These are phyloP conservation scores for Leccinum barrowsii DNA, from an alignment of 768 basidiomycete genomes.

Conservation along the genomic window DNA sequence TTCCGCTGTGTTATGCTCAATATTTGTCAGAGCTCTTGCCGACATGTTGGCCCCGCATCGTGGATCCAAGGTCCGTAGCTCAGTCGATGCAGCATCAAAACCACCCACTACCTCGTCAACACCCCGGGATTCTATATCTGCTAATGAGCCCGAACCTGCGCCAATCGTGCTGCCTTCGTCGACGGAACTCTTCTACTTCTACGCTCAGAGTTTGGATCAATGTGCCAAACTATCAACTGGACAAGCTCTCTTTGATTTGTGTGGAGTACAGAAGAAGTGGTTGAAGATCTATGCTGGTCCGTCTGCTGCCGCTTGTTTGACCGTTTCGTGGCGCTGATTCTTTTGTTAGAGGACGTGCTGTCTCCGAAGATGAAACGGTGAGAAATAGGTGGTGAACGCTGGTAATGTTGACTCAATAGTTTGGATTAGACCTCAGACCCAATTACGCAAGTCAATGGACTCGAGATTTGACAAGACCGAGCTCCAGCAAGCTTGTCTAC, in stretches of 20 bases:
- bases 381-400: slow-evolving; percentile 4
- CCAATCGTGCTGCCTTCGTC: slow-evolving; percentile 85
- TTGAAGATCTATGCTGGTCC: slow-evolving; percentile 86
- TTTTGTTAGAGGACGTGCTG: slow-evolving; percentile 79
- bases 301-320: slow-evolving; percentile 16
- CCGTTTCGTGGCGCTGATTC: neutral
- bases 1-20: neutral
- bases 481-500: slow-evolving; percentile 77
- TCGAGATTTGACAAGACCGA: slow-evolving; percentile 72
- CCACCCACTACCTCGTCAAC: slow-evolving; percentile 27
- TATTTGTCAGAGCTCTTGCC: slow-evolving; percentile 60
- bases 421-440: slow-evolving; percentile 37
- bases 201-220: slow-evolving; percentile 91
- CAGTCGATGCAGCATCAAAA: slow-evolving; percentile 53
- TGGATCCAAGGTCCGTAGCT: slow-evolving; percentile 55
- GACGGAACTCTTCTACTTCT: slow-evolving; percentile 96
- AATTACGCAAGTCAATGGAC: slow-evolving; percentile 69
- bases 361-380: slow-evolving; percentile 71
- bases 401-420: slow-evolving; percentile 2
- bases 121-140: slow-evolving; percentile 36
- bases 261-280: slow-evolving; percentile 88
- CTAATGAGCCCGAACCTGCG: slow-evolving; percentile 44
- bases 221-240: slow-evolving; percentile 89
- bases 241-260: slow-evolving; percentile 78
- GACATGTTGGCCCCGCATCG: slow-evolving; percentile 90